Evolutionary conservation across 352 stramenopile species (phyloP).

Genomic region (Globisporangium splendens): DNA sequence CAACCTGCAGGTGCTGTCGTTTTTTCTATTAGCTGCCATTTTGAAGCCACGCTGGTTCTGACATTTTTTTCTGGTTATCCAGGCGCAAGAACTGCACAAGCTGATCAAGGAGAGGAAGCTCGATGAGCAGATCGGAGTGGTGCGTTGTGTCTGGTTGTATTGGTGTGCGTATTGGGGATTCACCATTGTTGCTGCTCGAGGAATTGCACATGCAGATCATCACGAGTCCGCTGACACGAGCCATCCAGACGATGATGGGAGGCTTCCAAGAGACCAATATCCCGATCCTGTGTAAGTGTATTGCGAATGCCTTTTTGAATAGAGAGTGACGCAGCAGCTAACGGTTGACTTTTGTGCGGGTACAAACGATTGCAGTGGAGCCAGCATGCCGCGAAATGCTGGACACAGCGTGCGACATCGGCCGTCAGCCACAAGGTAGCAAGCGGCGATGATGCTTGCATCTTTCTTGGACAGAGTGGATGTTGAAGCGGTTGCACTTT

Average conservation of each 20-base stretch:
- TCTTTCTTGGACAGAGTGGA: no score
- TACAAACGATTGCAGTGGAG: slow-evolving; percentile 39
- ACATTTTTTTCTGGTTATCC: neutral
- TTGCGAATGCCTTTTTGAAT: neutral
- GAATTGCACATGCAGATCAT: slow-evolving; percentile 45
- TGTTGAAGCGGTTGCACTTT: no score
- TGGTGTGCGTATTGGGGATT: neutral
- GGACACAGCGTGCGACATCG: slow-evolving; percentile 82
- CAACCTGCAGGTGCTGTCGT: slow-evolving; percentile 47
- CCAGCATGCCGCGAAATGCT: slow-evolving; percentile 77
- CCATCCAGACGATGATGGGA: slow-evolving; percentile 73
- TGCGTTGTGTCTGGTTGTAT: slow-evolving; percentile 15
- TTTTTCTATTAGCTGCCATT: neutral
- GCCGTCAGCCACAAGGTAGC: slow-evolving; percentile 44
- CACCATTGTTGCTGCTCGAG: neutral
- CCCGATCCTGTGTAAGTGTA: slow-evolving; percentile 47
- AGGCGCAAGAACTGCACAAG: slow-evolving; percentile 45
- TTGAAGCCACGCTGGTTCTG: neutral
- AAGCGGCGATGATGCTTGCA: neutral
- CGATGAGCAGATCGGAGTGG: slow-evolving; percentile 67
- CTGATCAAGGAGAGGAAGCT: slow-evolving; percentile 32
- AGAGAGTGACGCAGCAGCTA: neutral
- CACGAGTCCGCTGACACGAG: slow-evolving; percentile 76
- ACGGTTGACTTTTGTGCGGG: neutral
- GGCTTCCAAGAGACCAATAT: slow-evolving; percentile 51